A percentile compares a stretch with the other conserved stretches of the same genome.
These are phyloP conservation scores for Moniliella sp. DNA, from an alignment of 1,284 basidiomycete genomes.

Conservation along the genomic window DNA sequence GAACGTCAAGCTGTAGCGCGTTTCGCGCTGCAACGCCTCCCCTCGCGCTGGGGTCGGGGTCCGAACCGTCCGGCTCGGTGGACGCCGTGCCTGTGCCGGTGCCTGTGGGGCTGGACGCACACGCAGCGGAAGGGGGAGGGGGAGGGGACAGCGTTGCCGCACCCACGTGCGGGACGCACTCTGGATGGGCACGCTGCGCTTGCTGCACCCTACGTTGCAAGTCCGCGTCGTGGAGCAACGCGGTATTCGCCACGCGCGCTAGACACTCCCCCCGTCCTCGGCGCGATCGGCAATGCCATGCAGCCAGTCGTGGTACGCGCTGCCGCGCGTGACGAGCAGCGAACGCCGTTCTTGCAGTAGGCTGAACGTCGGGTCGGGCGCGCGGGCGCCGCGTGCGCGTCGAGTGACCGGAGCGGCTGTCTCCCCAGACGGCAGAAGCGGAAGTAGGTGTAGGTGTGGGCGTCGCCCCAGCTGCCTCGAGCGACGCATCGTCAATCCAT, in stretches of 20 bases:
- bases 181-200: no score
- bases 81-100: background rate
- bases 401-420: conserved; percentile 29
- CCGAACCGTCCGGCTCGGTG: conserved; percentile 18
- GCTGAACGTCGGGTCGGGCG: conserved; percentile 18
- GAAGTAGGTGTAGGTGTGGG: conserved; percentile 47
- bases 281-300: conserved; percentile 38
- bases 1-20: conserved; percentile 64
- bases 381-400: conserved; percentile 37
- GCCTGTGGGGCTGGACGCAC: background rate
- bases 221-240: conserved; percentile 4
- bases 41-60: conserved; percentile 35
- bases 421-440: conserved; percentile 51
- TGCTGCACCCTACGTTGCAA: background rate
- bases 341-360: conserved; percentile 27
- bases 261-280: conserved; percentile 16
- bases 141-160: background rate
- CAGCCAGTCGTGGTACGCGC: conserved; percentile 18
- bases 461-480: conserved; percentile 33
- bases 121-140: background rate
- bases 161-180: no score
- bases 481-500: conserved; percentile 36
- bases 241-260: conserved; percentile 9
- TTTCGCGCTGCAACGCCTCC: conserved; percentile 40
- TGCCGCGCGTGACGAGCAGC: conserved; percentile 20